Evolutionary conservation across 257 asterid genomes (phyloP), one percentile per base, ranked within the genome.

Genomic region (Cynanchum wilfordii): DNA sequence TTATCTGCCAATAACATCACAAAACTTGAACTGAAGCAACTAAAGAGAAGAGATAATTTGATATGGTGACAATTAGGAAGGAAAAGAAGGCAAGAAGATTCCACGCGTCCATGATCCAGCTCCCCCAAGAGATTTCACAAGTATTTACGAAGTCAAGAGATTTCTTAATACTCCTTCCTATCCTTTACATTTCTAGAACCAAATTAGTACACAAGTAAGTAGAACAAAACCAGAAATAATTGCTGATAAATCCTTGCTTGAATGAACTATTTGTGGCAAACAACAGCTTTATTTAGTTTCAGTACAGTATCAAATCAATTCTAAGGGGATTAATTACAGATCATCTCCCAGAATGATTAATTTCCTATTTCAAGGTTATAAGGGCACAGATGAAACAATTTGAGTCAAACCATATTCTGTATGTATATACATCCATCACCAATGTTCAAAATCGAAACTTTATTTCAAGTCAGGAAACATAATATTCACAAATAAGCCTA

Each of bases 401-500:
- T 17, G 24, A 15, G 15, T 66, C 72, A n/a, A 22, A 63, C 19
- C 12, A 3, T 24, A 13, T 3, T 13, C 7, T 1, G 29, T 22
- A 17, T 56, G 20, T 33, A 47, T 15, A 47, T 47, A 45, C 52
- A 72, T 38, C 19, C 66, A 71, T 71, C 38, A 10, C 25, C 55
- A 25, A 24, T 5, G 27, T 12, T 42, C 56, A 47, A 24, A 25
- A 7, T 10, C 42, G 59, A 7, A 15, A n/a, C 19, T 22, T 36
- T 16, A 20, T 36, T 6, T 25, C 51, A 15, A 17, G 11, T 25
- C 1, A 17, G 25, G 25, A 11, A 17, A 55, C 9, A 56, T 19
- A 67, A 40, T 40, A 74, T 54, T 55, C 73, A 38, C 51, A 65
- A 52, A 36, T 52, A 49, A 19, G 56, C 69, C 44, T 64, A 51